Evolutionary conservation across 31 red algal species (phyloP), one percentile per base, ranked within the genome.

Genomic region (Porphyra umbilicalis): DNA sequence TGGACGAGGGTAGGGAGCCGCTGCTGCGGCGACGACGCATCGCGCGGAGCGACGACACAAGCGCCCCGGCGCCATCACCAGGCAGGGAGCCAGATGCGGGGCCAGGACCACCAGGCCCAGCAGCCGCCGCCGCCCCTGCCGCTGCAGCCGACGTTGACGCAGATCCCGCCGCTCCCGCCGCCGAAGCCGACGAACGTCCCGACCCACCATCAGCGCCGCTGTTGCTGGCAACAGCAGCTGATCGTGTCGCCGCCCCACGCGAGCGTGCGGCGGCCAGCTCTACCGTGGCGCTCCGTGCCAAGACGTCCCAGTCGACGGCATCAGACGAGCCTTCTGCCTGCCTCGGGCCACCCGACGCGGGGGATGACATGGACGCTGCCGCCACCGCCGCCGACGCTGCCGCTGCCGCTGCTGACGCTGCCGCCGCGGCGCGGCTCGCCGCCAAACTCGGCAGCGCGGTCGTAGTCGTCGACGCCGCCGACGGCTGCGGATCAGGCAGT

Each of bases 401-500:
- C 57, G 20, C 25, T 16, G 57, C 57, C 8, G 57, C 14, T 7
- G 57, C 57, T 71, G 57, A 18, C 57, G 57, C 57, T 71, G 57
- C 57, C 20, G 57, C 10, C 16, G 57, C 25, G 25, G 30, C 11
- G 57, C 57, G 57, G 57, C 57, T 29, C 18, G 57, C 57, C 57
- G n/a, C n/a, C n/a, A n/a, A n/a, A n/a, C n/a, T n/a, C n/a, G n/a
- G n/a, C n/a, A n/a, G n/a, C n/a, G n/a, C n/a, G n/a, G n/a, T n/a
- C n/a, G n/a, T n/a, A n/a, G n/a, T n/a, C n/a, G n/a, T n/a, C n/a
- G 57, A 71, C 57, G 25, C 57, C 6, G 57, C 25, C 57, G 57
- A 29, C 25, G 57, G 11, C 57, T 71, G 57, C 18, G 57, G 57
- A 71, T 92, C 84, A 13, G 90, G 90, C 44, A 92, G 84, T 20